These are phyloP conservation scores for Dothideomycetidae sp. DNA, from an alignment of 2,329 filamentous ascomycete species.

Conservation along the genomic window DNA sequence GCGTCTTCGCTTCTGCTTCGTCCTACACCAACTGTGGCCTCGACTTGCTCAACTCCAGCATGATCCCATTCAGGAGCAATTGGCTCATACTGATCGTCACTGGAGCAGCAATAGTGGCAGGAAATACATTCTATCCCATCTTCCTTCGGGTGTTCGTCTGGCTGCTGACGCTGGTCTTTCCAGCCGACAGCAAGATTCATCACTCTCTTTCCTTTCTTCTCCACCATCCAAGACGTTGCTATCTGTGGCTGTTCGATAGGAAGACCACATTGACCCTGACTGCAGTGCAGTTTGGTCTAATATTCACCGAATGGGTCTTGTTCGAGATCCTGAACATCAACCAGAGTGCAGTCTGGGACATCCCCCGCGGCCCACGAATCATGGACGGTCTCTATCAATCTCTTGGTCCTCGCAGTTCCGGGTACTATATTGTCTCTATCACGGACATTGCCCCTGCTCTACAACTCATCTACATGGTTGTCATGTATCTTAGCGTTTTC, in stretches of 20 bases:
- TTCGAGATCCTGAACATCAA: constrained; percentile 54
- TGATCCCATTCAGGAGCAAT: constrained; percentile 29
- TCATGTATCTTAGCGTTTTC: constrained; percentile 54
- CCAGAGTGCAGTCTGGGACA: constrained; percentile 39
- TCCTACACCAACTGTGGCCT: constrained; percentile 26
- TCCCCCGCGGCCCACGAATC: constrained; percentile 40
- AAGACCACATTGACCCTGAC: constrained; percentile 53
- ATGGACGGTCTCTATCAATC: constrained; percentile 54
- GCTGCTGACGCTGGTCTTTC: constrained; percentile 27
- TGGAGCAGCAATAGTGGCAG: constrained; percentile 46
- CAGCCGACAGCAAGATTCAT: constrained; percentile 12
- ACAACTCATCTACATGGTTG: constrained; percentile 46
- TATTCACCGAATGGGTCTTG: constrained; percentile 48
- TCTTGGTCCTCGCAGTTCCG: constrained; percentile 45
- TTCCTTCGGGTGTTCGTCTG: constrained; percentile 48
- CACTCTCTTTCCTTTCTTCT: constrained; percentile 24
- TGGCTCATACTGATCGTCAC: constrained; percentile 32
- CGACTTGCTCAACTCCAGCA: constrained; percentile 17
- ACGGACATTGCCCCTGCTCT: constrained; percentile 41
- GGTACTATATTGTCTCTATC: constrained; percentile 52
- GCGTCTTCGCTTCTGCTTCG: constrained; percentile 20
- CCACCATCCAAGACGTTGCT: constrained; percentile 38
- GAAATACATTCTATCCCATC: constrained; percentile 52
- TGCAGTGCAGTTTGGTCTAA: constrained; percentile 45
- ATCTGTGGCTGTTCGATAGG: constrained; percentile 50